Evolutionary conservation across 1,284 basidiomycete genomes (phyloP), one percentile per base, ranked within the genome.

Genomic region (Mycocalia duriaeana): DNA sequence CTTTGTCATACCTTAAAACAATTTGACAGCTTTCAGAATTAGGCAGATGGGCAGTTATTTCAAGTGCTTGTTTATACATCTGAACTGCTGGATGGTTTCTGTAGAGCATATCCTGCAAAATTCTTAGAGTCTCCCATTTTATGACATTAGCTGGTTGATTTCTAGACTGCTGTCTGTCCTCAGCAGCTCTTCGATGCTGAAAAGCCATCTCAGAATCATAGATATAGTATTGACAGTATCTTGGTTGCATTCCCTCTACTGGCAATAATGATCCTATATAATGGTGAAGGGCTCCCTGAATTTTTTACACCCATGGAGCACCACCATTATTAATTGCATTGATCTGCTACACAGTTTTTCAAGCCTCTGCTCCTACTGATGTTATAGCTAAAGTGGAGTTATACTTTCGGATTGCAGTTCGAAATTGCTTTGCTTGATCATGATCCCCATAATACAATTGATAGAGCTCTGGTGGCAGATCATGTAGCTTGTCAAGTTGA

Each of bases 1-100:
- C 50, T 7, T 55, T 44, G 18, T 57, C 49, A 48, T 50, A 59
- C 13, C 35, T 25, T 1, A 59, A 46, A 25, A 44, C 45, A 42
- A 58, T 58, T 14, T 38, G 50, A 42, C 52, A 57, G 41, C 67
- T 56, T 19, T 53, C 23, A 11, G 46, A 20, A 13, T 45, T 35
- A 42, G 55, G 45, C 42, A 64, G 19, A 22, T 57, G 22, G 3
- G 44, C 4, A 31, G 66, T 58, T 2, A 62, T 25, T 16, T 67
- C 50, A 55, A 52, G 48, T 0, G 66, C 61, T 42, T 57, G 58
- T 51, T 52, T 61, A 47, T 46, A 63, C 1, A 50, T 38, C 40
- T 46, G 18, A 1, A 58, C 53, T 48, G 57, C 66, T 1, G 53
- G 54, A 49, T 71, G 56, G 11, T 36, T 5, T 8, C 41, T 36